Evolutionary conservation across 1,284 basidiomycete genomes (phyloP), one percentile per base, ranked within the genome.

Genomic region (Cutaneotrichosporon curvatum): DNA sequence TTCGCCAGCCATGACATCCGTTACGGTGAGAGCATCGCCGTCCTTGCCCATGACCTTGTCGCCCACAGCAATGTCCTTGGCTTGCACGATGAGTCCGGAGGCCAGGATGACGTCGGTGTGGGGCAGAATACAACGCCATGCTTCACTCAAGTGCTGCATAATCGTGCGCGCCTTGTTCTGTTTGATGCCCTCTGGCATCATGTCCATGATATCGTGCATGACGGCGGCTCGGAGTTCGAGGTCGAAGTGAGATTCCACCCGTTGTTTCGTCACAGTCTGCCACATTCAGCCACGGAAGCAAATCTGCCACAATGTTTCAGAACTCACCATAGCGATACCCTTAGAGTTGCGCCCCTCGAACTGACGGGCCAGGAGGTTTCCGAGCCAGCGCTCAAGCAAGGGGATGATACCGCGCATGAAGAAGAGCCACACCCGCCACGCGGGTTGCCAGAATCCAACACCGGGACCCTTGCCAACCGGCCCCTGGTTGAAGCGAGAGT

Each of bases 401-500:
- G 95, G 95, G 0, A 97, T 91, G 61, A 99, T 97, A 52, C 95
- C 95, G 44, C 95, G 84, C 83, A 98, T 87, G 79, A 98, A 98
- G 78, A 98, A 98, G 53, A 98, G 76, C 95, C 95, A 99, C 7
- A 99, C 95, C 44, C 95, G 81, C 95, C 95, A 98, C 28, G 94
- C 95, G 16, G 95, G 95, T 44, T 92, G 91, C 95, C 95, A 99
- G 79, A 98, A 98, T 52, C 95, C 95, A 61, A 90, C 91, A 68
- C 95, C 95, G 44, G 95, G 95, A 58, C 95, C 95, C 72, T 99
- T 99, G 21, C 95, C 95, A 43, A 99, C 94, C 44, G 94, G 94
- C 45, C 95, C 95, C 21, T 94, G 96, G 76, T 99, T 99, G 81
- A 98, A 99, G 30, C 70, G 55, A 40, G 61, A 65, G 55, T 70